Percentiles rank a stretch among this genome's conserved stretches.
Evolutionary conservation across 148 eudicot genomes (phyloP).

Genomic region (Rhododendron ovatum): DNA sequence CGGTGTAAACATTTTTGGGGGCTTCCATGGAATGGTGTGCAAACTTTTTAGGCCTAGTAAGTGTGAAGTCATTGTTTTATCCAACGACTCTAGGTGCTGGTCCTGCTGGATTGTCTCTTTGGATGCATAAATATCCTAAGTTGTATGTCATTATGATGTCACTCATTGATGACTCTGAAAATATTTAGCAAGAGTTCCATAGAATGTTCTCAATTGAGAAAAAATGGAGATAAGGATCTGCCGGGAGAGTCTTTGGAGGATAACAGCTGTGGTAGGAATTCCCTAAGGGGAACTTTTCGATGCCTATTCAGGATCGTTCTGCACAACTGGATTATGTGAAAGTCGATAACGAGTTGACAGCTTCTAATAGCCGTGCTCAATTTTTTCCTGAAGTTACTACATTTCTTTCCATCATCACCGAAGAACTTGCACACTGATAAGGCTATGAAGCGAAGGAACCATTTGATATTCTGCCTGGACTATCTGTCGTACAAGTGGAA

Average conservation of each 20-base stretch:
- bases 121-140: background rate
- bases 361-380: slow-evolving; percentile 17
- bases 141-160: too few relatives aligned
- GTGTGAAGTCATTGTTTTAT: background rate
- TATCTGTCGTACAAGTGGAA: slow-evolving; percentile 41
- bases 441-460: slow-evolving; percentile 9
- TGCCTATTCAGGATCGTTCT: slow-evolving; percentile 18
- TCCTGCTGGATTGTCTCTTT: background rate
- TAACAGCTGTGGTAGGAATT: slow-evolving; percentile 2
- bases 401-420: slow-evolving; percentile 27
- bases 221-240: slow-evolving; percentile 12
- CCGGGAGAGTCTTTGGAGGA: slow-evolving; percentile 14
- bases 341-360: background rate
- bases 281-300: background rate
- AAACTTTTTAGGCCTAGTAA: background rate
- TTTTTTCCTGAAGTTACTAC: slow-evolving; percentile 14
- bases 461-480: slow-evolving; percentile 26
- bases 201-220: slow-evolving; percentile 34
- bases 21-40: background rate
- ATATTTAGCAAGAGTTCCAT: slow-evolving; percentile 26
- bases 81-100: background rate
- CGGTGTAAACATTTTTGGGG: background rate
- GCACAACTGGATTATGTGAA: slow-evolving; percentile 12
- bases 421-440: slow-evolving; percentile 14
- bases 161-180: slow-evolving; percentile 23